Evolutionary conservation across 495 filamentous ascomycete species (phyloP).

Genomic region (Lasiosphaeriaceae sp.): DNA sequence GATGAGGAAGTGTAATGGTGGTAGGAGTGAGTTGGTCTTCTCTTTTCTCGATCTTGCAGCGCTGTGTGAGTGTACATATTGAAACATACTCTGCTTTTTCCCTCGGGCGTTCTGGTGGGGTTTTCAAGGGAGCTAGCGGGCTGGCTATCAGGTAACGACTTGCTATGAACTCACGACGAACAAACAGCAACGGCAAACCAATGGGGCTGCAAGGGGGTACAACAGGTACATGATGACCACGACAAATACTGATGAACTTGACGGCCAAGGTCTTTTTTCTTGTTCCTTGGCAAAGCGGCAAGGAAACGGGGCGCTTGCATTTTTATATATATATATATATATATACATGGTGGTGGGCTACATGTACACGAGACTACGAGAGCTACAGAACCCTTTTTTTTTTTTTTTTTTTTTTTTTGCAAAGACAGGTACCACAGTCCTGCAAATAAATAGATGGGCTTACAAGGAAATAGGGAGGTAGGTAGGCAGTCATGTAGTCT

Average conservation of each 20-base stretch:
- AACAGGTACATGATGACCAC: neutral
- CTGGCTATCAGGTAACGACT: too few species aligned
- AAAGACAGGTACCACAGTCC: conserved; percentile 5
- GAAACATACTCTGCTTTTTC: neutral
- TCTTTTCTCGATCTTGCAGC: neutral
- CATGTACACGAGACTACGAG: too few species aligned
- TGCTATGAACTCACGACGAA: neutral
- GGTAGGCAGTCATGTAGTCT: neutral
- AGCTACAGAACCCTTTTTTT: neutral
- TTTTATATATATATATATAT: neutral
- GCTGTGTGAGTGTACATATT: too few species aligned
- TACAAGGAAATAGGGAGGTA: conserved; percentile 3
- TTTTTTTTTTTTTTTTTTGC: neutral
- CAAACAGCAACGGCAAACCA: neutral
- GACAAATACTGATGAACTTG: neutral
- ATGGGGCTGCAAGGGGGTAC: neutral
- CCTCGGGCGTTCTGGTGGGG: neutral
- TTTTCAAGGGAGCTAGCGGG: neutral
- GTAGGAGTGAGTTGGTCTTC: neutral
- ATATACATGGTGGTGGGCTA: neutral
- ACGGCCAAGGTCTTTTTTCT: neutral
- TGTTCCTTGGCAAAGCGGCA: neutral
- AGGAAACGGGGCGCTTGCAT: neutral
- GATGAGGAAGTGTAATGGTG: neutral
- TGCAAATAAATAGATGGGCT: conserved; percentile 6